phyloP scores from a whole-genome alignment of 495 filamentous ascomycete genomes.

The Talaromyces liani region DNA sequence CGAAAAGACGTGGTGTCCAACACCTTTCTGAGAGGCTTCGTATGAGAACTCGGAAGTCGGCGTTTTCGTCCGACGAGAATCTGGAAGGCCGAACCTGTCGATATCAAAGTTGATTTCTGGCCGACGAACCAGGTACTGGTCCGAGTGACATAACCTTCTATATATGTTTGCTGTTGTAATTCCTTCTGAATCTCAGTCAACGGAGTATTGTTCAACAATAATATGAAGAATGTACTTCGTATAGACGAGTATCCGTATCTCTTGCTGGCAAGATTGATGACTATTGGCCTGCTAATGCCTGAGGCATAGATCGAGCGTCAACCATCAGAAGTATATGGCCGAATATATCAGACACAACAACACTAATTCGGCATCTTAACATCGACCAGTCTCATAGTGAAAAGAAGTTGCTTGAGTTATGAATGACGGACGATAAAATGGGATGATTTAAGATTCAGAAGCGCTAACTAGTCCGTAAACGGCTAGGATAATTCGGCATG shows the following conservation, averaged over 20 bases:
- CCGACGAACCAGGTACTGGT: neutral
- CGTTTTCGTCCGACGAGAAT: neutral
- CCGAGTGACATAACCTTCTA: neutral
- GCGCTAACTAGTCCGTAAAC: neutral
- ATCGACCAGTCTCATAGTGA: neutral
- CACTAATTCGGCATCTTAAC: neutral
- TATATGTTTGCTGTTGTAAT: neutral
- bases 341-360: neutral
- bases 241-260: neutral
- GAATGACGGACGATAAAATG: neutral
- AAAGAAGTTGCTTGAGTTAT: neutral
- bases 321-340: neutral
- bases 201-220: neutral
- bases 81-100: neutral
- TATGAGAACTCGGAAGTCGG: neutral
- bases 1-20: too few species aligned
- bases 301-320: neutral
- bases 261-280: neutral
- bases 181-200: neutral
- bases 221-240: neutral
- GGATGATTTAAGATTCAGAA: neutral
- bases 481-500: neutral
- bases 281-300: neutral
- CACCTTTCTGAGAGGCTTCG: too few species aligned
- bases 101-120: neutral